Evolutionary conservation across 805 yeast genomes (phyloP).

Genomic region (Ogataea polymorpha): DNA sequence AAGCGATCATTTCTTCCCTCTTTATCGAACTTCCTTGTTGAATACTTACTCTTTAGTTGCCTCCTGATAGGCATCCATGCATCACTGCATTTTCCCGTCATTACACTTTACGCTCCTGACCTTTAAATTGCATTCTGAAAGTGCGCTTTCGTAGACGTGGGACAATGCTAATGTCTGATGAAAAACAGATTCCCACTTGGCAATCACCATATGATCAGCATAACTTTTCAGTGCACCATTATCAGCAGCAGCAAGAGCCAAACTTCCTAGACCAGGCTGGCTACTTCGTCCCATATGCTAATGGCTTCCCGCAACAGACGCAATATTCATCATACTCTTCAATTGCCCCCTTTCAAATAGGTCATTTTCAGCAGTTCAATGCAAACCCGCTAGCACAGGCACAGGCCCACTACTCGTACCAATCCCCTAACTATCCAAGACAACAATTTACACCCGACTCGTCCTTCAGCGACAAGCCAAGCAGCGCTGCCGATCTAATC

Average conservation of each 20-base stretch:
- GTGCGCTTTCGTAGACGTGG: not conserved
- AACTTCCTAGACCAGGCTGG: conserved; percentile 4
- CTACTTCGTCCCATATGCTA: conserved; percentile 3
- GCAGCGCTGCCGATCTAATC: conserved; percentile 4
- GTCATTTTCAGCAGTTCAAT: not conserved
- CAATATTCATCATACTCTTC: conserved; percentile 8
- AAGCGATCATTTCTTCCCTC: not conserved
- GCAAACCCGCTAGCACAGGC: conserved; percentile 1
- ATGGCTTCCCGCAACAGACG: conserved; percentile 2
- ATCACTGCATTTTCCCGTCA: not conserved
- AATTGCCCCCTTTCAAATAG: conserved; percentile 3
- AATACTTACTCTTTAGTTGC: not conserved
- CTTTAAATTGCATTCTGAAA: not conserved
- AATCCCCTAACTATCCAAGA: conserved; percentile 3
- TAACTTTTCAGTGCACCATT: conserved; percentile 2
- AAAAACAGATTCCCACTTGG: conserved; percentile 15
- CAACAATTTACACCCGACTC: conserved; percentile 7
- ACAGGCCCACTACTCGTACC: conserved; percentile 8
- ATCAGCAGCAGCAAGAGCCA: conserved; percentile 5
- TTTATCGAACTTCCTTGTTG: not conserved
- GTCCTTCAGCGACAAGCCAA: conserved; percentile 6
- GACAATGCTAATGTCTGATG: conserved; percentile 25
- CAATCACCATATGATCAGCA: conserved; percentile 14
- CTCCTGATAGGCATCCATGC: not conserved
- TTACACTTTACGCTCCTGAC: conserved; percentile 1